Evolutionary conservation across 1,284 basidiomycete genomes (phyloP).

Genomic region (Cutaneotrichosporon dermatis): DNA sequence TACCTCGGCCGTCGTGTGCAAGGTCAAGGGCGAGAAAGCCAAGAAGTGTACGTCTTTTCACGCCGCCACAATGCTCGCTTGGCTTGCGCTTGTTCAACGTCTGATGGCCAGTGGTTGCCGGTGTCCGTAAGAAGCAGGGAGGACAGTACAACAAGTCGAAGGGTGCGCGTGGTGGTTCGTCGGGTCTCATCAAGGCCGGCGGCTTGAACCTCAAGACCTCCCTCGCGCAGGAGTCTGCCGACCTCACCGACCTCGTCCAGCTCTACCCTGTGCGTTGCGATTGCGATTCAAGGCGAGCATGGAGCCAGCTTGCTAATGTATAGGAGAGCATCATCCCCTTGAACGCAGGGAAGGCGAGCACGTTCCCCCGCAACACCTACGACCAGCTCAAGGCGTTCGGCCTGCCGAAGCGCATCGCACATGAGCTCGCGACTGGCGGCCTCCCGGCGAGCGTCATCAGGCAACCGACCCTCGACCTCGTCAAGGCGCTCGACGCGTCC

Average conservation of each 20-base stretch:
- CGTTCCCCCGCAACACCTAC: slow-evolving; percentile 30
- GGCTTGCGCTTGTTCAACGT: too few species aligned
- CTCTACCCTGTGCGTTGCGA: slow-evolving; percentile 31
- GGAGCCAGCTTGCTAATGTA: neutral
- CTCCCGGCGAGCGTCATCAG: slow-evolving; percentile 42
- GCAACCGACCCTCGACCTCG: slow-evolving; percentile 38
- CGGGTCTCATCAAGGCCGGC: slow-evolving; percentile 11
- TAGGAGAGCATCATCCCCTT: slow-evolving; percentile 26
- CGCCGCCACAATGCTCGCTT: too few species aligned
- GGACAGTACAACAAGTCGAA: slow-evolving; percentile 7
- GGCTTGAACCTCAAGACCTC: slow-evolving; percentile 25
- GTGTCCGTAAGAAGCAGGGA: neutral
- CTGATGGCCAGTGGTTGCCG: neutral
- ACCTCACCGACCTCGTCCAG: slow-evolving; percentile 30
- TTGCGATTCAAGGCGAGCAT: neutral
- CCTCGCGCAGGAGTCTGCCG: slow-evolving; percentile 26
- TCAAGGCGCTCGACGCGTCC: slow-evolving; percentile 26
- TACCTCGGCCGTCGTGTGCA: slow-evolving; percentile 16
- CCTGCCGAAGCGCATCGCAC: slow-evolving; percentile 34
- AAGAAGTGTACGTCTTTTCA: slow-evolving; percentile 4
- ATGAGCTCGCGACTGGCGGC: slow-evolving; percentile 30
- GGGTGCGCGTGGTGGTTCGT: neutral
- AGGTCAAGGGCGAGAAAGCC: slow-evolving; percentile 10
- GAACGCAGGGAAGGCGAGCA: slow-evolving; percentile 34
- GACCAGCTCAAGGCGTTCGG: slow-evolving; percentile 37